Base-by-base conservation (phyloP, 176 grass and related monocot genomes). In the Secale cereale region DNA sequence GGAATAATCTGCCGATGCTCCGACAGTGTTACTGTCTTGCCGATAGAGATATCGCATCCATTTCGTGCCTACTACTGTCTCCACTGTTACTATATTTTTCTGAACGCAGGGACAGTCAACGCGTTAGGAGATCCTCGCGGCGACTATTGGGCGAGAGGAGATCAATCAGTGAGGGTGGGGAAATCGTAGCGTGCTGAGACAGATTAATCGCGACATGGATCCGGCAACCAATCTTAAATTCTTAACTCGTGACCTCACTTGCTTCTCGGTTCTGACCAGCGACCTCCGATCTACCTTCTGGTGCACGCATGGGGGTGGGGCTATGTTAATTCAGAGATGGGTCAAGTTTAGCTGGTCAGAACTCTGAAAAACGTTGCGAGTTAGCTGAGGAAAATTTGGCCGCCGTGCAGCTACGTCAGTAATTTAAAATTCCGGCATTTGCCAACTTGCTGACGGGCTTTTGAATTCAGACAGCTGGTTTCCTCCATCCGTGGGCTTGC, bases 301-400 rank as follows among this genome's bases (percentile, higher is more conserved):
- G 67, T 33, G 27, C 80, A 74, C 48, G 48, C 48, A 52, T 52
- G 46, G 46, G 16, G 45, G 5, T 46, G 33, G 25, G 31, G 22
- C n/a, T 41, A 84, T 39, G 82, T 59, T 65, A 52, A 52, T 52
- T 31, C 77, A 85, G 69, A 26, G 41, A 1, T n/a, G 64, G 16
- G 56, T 79, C 84, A 86, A 79, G 57, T 66, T 30, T 72, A 73
- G 63, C 78, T 78, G 56, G 83, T 83, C 66, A 86, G 84, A 86
- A 72, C 74, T 86, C 88, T 4, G n/a, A 83, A 14, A 83, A 84
- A 60, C 68, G 57, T 83, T 79, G 74, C 80, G 79, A 79, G 75
- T 46, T 75, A 37, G 84, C 59, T 82, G 5, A 76, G 64, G 41
- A 78, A 86, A 76, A 68, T 37, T 37, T 39, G 37, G n/a, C 41